Evolutionary conservation across 2,329 filamentous ascomycete genomes (phyloP), one percentile per base, ranked within the genome.

Genomic region (Hymenoscyphus salicellus): DNA sequence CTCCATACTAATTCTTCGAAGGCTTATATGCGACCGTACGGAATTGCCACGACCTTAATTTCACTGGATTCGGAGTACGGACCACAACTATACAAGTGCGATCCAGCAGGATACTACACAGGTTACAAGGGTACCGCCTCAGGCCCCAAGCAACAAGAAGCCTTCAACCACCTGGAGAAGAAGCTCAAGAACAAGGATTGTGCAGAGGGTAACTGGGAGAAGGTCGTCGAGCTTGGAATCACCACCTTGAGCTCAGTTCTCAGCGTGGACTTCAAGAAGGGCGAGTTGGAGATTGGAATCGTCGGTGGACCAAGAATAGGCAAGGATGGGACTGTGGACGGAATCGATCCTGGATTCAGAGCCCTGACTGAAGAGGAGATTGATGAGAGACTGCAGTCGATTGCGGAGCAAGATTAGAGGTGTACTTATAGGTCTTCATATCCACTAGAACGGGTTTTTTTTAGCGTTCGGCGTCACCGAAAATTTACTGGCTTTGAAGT

Each of bases 241-340:
- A 91, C 92, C 55, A 94, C 95, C 6, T 82, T 99, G 78, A 97
- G 93, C 86, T 96, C 91, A 41, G 93, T 99, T 66, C 85, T 99
- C 70, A 97, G 94, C 80, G 96, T 98, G 79, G 95, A 99, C 79
- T 99, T 99, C 84, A 99, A 99, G 87, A 98, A 98, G 85, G 91
- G 91, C 73, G 95, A 99, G 83, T 89, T 99, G 78, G 95, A 99
- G 82, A 92, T 99, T 79, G 95, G 95, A 69, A 93, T 99, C 75
- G 95, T 97, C 62, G 95, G 95, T 71, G 94, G 93, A 33, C 93
- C 94, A 64, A 86, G 87, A 74, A 80, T 83, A 65, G 94, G 93
- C 71, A 85, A 91, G 80, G 91, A 96, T 77, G 92, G 92, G 70
- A 90, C 89, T 68, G 84, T 91, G 80, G 91, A 96, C 77, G 92